Conservation (phyloP, 179 eudicot genomes). For the Patellifolia procumbens region DNA sequence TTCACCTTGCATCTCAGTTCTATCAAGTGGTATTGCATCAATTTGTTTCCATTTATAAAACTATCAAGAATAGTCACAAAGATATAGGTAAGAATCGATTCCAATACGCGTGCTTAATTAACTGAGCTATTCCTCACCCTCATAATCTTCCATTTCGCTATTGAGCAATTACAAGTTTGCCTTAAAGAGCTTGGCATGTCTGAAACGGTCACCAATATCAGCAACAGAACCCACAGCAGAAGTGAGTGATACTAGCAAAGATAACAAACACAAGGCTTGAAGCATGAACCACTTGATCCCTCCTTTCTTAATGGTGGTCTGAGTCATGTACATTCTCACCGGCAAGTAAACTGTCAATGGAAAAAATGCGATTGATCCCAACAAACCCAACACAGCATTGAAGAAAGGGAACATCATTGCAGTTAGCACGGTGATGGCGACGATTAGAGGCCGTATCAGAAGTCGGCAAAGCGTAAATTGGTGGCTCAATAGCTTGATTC, state of each 20-base stretch:
- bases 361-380: slow-evolving; percentile 43
- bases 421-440: slow-evolving; percentile 30
- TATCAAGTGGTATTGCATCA: no score
- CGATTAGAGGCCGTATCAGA: slow-evolving; percentile 32
- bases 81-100: no score
- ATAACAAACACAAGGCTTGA: slow-evolving; percentile 31
- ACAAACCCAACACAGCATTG: slow-evolving; percentile 43
- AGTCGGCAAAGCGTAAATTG: slow-evolving; percentile 33
- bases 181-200: slow-evolving; percentile 28
- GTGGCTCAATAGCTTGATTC: slow-evolving; percentile 10
- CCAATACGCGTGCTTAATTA: no score
- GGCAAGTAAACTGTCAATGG: slow-evolving; percentile 46
- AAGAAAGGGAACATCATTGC: slow-evolving; percentile 52
- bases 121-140: no score
- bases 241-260: slow-evolving; percentile 31
- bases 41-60: no score
- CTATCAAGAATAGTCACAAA: no score
- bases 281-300: slow-evolving; percentile 32
- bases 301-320: slow-evolving; percentile 25
- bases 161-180: slow-evolving; percentile 10
- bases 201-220: slow-evolving; percentile 27
- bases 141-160: no score
- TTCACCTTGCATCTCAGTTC: no score
- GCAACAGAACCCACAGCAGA: slow-evolving; percentile 39
- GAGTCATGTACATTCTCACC: slow-evolving; percentile 33